A percentile compares a stretch with the other conserved stretches of the same genome.
Conservation (phyloP, 2,329 filamentous ascomycete species). For the Trichoderma endophyticum region DNA sequence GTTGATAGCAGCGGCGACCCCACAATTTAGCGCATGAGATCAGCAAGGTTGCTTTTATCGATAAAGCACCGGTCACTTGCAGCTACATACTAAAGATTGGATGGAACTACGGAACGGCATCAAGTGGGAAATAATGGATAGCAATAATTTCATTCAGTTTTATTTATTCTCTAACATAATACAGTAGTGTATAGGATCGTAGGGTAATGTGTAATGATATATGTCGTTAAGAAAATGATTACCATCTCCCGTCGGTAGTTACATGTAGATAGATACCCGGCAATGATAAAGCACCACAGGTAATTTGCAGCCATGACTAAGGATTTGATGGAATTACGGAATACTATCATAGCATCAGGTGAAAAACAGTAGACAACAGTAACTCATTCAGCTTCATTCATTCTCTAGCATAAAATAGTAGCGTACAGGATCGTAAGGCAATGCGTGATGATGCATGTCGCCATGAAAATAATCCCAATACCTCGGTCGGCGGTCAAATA, state of each 20-base stretch:
- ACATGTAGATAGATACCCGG: not conserved
- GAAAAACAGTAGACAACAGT: not conserved
- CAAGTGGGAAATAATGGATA: not conserved
- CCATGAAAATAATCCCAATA: not conserved
- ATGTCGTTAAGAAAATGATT: not conserved
- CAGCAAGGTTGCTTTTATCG: not conserved
- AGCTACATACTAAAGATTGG: not conserved
- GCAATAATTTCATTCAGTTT: not conserved
- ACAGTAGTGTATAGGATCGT: not conserved
- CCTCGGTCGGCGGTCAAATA: too few species aligned
- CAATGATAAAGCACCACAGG: not conserved
- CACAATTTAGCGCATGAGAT: slow-evolving; percentile 1
- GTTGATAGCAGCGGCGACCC: not conserved
- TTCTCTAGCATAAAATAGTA: not conserved
- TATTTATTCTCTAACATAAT: not conserved
- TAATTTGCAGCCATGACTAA: not conserved
- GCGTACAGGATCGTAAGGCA: not conserved
- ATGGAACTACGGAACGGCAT: not conserved
- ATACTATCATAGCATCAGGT: not conserved
- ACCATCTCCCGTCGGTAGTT: too few species aligned
- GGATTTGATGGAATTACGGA: not conserved
- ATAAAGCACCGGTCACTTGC: not conserved
- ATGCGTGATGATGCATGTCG: not conserved
- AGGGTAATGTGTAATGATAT: not conserved
- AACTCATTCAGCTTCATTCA: not conserved